Conservation (phyloP, 257 asterid species). For the Solanum dulcamara region DNA sequence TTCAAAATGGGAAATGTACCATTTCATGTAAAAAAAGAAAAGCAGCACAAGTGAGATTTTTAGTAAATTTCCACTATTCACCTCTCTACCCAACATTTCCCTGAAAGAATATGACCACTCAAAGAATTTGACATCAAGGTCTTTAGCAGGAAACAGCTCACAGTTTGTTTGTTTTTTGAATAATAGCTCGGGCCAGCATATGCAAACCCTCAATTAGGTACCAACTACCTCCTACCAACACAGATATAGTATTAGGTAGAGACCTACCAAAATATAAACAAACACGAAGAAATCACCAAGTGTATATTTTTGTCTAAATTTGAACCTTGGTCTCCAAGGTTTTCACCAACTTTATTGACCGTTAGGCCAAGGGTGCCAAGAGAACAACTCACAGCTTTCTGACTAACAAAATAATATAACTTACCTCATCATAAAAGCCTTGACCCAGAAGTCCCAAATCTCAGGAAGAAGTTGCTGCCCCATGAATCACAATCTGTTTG, state of each 20-base stretch:
- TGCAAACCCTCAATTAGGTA: background rate
- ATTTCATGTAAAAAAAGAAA: background rate
- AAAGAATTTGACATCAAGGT: background rate
- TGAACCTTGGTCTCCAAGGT: background rate
- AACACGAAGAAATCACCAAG: background rate
- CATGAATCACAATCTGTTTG: constrained; percentile 85
- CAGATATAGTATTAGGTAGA: background rate
- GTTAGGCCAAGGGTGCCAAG: background rate
- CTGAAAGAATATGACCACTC: background rate
- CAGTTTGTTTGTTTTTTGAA: background rate
- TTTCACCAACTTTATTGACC: background rate
- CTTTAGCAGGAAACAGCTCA: background rate
- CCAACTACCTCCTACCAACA: background rate
- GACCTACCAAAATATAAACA: background rate
- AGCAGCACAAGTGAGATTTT: background rate
- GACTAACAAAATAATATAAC: background rate
- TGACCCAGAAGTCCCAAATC: constrained; percentile 72
- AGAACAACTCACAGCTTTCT: background rate
- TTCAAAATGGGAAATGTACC: background rate
- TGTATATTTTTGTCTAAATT: background rate
- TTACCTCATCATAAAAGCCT: constrained; percentile 73
- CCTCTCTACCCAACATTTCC: background rate
- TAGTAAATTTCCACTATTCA: background rate
- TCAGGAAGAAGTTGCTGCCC: constrained; percentile 41
- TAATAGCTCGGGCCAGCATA: background rate